Evolutionary conservation across 768 basidiomycete genomes (phyloP), one percentile per base, ranked within the genome.

Genomic region (Amanita rubescens): DNA sequence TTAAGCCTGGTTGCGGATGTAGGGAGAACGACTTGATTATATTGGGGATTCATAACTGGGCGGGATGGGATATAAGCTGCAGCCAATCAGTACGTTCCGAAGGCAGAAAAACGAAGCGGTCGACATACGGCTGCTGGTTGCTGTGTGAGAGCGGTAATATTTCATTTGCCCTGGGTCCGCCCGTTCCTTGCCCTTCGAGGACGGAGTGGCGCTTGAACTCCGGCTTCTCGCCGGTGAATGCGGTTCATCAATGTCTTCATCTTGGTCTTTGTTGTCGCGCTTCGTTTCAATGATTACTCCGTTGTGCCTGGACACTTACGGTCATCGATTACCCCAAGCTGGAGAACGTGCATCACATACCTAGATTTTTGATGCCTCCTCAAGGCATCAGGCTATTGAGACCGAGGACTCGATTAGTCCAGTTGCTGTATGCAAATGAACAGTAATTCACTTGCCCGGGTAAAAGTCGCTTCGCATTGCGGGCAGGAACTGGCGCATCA

Each of bases 381-480:
- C n/a, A 87, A 73, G 17, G 87, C 87, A 67, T 90, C 87, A n/a
- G 85, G 84, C 87, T 90, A 57, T 44, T n/a, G 42, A 51, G 33
- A 59, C 44, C 55, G 48, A 41, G 50, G 25, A 12, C 59, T 3
- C 55, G 50, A 43, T 24, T 6, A 49, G 47, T 51, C 48, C 58
- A 43, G 51, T 44, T 54, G 45, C 38, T 43, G 25, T 12, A 51
- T 20, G 27, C 24, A 27, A 30, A 52, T 34, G 17, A 37, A 20
- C 54, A 19, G 43, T 47, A 58, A 42, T 33, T 39, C 37, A 79
- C 80, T 64, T 65, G 87, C 87, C 68, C 87, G 74, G 42, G 87
- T 89, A 62, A 90, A 90, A 34, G 80, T 81, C 37, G 87, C 84
- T 60, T 88, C 86, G 57, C 87, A 90, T 62, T 89, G 85, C 2